Evolutionary conservation across 2,329 filamentous ascomycete species (phyloP).

Genomic region (Colletotrichum plurivorum): DNA sequence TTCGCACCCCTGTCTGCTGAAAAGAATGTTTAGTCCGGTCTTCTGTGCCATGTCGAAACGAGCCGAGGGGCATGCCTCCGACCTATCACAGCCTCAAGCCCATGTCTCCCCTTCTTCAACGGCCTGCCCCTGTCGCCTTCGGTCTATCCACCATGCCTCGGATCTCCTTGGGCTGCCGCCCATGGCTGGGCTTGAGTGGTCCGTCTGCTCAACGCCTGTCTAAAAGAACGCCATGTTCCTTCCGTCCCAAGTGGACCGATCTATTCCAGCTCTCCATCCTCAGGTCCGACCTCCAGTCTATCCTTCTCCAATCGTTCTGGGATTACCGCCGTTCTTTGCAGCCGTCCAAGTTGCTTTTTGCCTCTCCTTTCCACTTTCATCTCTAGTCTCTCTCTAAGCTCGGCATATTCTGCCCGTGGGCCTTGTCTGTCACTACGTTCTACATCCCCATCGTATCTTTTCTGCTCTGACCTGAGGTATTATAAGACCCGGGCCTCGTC

Average conservation of each 20-base stretch:
- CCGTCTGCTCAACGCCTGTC: slow-evolving; percentile 45
- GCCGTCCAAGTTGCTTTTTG: slow-evolving; percentile 45
- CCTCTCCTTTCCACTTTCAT: slow-evolving; percentile 41
- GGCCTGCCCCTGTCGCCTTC: slow-evolving; percentile 47
- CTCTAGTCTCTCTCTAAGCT: slow-evolving; percentile 33
- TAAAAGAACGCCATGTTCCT: slow-evolving; percentile 41
- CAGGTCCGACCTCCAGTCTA: slow-evolving; percentile 41
- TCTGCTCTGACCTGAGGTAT: slow-evolving; percentile 9
- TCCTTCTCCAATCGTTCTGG: slow-evolving; percentile 52
- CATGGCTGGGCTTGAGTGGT: slow-evolving; percentile 54
- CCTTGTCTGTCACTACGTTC: slow-evolving; percentile 35
- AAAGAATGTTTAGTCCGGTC: slow-evolving; percentile 45
- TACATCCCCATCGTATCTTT: slow-evolving; percentile 36
- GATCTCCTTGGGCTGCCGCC: slow-evolving; percentile 52
- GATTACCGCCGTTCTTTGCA: slow-evolving; percentile 52
- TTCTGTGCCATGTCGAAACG: slow-evolving; percentile 42
- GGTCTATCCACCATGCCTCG: slow-evolving; percentile 55
- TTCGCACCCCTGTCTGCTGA: slow-evolving; percentile 43
- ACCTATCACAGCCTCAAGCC: slow-evolving; percentile 49
- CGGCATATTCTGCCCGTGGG: slow-evolving; percentile 35
- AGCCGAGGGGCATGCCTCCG: slow-evolving; percentile 38
- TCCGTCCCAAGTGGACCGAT: slow-evolving; percentile 41
- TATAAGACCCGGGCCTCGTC: slow-evolving; percentile 41
- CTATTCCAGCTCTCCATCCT: slow-evolving; percentile 37
- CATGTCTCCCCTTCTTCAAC: slow-evolving; percentile 39